Percentiles rank a stretch among this genome's conserved stretches.
These are phyloP conservation scores for Bipolaris cookei DNA, from an alignment of 2,329 filamentous ascomycete species.

Conservation along the genomic window DNA sequence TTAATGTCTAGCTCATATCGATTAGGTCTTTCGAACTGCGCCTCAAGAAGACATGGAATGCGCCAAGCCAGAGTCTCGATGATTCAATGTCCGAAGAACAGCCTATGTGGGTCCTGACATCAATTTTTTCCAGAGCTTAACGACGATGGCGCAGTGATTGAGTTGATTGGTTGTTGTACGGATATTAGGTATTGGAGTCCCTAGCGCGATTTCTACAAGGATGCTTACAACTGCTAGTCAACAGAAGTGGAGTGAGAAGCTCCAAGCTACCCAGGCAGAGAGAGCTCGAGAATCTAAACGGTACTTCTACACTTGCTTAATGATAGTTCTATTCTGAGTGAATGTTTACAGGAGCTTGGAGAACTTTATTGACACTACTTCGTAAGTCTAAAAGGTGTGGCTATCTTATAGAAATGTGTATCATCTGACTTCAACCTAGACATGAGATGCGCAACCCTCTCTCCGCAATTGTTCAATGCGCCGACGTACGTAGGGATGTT, in stretches of 20 bases:
- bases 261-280: conserved; percentile 38
- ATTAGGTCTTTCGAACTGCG: conserved; percentile 45
- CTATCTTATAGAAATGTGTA: neutral
- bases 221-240: conserved; percentile 20
- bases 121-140: conserved; percentile 39
- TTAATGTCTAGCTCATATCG: neutral
- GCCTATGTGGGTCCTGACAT: conserved; percentile 41
- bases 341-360: conserved; percentile 17
- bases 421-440: neutral
- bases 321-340: neutral
- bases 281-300: conserved; percentile 27
- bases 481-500: conserved; percentile 45
- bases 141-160: conserved; percentile 29
- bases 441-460: conserved; percentile 55
- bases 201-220: neutral
- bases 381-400: conserved; percentile 1
- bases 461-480: conserved; percentile 52
- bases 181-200: conserved; percentile 38
- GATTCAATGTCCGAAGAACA: conserved; percentile 21
- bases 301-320: neutral
- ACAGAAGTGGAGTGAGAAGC: conserved; percentile 46
- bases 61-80: conserved; percentile 15
- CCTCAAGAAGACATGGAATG: conserved; percentile 46
- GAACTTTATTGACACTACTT: conserved; percentile 46
- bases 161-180: conserved; percentile 46